Evolutionary conservation across 805 yeast genomes (phyloP).

Genomic region (Ogataea siamensis): DNA sequence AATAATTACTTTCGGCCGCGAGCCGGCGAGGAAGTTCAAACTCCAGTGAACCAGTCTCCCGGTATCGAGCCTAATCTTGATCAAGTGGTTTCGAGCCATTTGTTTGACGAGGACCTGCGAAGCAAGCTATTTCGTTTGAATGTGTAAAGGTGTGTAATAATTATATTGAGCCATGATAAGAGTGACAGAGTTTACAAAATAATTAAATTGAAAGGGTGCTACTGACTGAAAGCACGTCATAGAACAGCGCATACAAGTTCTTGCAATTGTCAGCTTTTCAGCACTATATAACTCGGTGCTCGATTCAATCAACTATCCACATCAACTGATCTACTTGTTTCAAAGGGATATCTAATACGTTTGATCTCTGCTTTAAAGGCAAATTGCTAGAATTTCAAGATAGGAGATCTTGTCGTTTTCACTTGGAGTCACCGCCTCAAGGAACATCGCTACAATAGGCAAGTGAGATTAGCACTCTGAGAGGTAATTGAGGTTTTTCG

Average conservation of each 20-base stretch:
- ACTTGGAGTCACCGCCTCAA: background rate
- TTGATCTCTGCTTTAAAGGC: constrained; percentile 4
- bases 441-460: no score
- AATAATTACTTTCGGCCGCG: constrained; percentile 50
- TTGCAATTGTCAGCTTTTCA: no score
- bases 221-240: constrained; percentile 2
- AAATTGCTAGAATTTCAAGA: constrained; percentile 6
- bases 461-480: no score
- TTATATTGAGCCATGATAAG: constrained; percentile 1
- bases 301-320: no score
- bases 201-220: constrained; percentile 2
- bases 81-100: constrained; percentile 6
- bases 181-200: constrained; percentile 3
- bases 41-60: constrained; percentile 18
- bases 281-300: no score
- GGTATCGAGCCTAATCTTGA: constrained; percentile 10
- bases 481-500: background rate
- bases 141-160: constrained; percentile 2
- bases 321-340: background rate
- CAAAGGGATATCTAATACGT: background rate
- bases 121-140: constrained; percentile 9
- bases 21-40: constrained; percentile 38
- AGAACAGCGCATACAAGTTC: background rate
- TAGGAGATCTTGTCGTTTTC: constrained; percentile 5
- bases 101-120: constrained; percentile 12